Percentiles rank a stretch among this genome's conserved stretches.
Conservation (phyloP, 306 rosid genomes). For the Rubus idaeus region DNA sequence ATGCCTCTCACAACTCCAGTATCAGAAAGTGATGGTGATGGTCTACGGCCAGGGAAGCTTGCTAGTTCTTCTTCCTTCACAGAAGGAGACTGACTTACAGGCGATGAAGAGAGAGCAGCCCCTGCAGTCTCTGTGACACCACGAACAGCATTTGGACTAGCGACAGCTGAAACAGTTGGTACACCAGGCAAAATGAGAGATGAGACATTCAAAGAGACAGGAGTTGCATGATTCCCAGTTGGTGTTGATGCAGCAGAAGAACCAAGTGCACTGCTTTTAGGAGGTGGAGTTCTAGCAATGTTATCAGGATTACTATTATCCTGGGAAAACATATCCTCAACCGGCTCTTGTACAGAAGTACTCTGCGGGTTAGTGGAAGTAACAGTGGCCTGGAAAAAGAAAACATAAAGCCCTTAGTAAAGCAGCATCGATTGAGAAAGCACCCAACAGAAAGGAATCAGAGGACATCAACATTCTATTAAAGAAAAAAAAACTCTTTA, state of each 20-base stretch:
- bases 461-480: background rate
- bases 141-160: slow-evolving; percentile 56
- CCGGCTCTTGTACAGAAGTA: slow-evolving; percentile 69
- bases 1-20: slow-evolving; percentile 62
- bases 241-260: slow-evolving; percentile 67
- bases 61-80: slow-evolving; percentile 73
- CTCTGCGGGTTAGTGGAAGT: slow-evolving; percentile 39
- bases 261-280: slow-evolving; percentile 54
- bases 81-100: slow-evolving; percentile 57
- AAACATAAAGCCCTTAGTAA: background rate
- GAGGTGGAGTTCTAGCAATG: slow-evolving; percentile 76
- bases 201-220: slow-evolving; percentile 52
- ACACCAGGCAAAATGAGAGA: slow-evolving; percentile 51
- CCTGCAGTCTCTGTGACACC: slow-evolving; percentile 51
- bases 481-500: background rate
- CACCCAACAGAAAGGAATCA: background rate
- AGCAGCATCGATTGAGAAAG: slow-evolving; percentile 14
- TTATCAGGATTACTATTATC: slow-evolving; percentile 64
- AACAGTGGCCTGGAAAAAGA: slow-evolving; percentile 36
- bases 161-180: slow-evolving; percentile 47
- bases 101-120: slow-evolving; percentile 46
- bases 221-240: slow-evolving; percentile 48
- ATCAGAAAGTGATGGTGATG: slow-evolving; percentile 89
- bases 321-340: slow-evolving; percentile 73
- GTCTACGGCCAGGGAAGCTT: slow-evolving; percentile 72